Conservation (phyloP, 345 rosid genomes). For the Angophora floribunda region DNA sequence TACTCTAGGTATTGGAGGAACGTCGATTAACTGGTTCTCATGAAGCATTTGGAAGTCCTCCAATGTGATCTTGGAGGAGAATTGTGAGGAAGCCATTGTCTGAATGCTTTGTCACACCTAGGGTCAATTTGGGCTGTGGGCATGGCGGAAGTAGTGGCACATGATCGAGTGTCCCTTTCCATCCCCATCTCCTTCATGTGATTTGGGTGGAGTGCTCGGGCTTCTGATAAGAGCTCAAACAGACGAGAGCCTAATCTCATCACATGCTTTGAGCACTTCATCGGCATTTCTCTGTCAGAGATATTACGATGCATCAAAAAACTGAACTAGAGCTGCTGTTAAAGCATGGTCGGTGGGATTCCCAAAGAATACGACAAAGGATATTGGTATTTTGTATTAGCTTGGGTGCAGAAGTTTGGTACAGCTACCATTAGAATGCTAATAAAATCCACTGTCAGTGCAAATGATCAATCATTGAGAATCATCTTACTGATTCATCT, state of each 20-base stretch:
- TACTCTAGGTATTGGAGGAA: constrained; percentile 29
- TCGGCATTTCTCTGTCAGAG: constrained; percentile 14
- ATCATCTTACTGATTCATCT: not conserved
- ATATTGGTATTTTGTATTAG: not conserved
- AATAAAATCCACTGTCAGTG: not conserved
- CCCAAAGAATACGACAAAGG: not conserved
- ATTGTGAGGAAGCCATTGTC: constrained; percentile 36
- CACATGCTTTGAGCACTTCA: constrained; percentile 23
- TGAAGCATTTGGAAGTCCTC: too few relatives aligned
- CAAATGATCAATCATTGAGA: not conserved
- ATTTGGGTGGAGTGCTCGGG: constrained; percentile 18
- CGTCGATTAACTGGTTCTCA: not conserved
- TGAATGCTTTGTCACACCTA: constrained; percentile 32
- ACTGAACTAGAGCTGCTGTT: not conserved
- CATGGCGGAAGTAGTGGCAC: constrained; percentile 40
- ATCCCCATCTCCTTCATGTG: constrained; percentile 27
- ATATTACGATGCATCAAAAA: not conserved
- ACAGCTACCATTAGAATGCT: fast-evolving
- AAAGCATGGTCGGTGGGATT: not conserved
- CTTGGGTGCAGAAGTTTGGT: not conserved
- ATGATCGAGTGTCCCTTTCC: constrained; percentile 12
- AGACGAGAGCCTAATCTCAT: constrained; percentile 7
- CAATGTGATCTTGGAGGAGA: constrained; percentile 32
- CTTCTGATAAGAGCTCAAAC: constrained; percentile 36
- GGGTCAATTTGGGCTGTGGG: constrained; percentile 43